A percentile compares a stretch with the other conserved stretches of the same genome.
These are phyloP conservation scores for Podospora comata DNA, from an alignment of 495 filamentous ascomycete species.

Conservation along the genomic window DNA sequence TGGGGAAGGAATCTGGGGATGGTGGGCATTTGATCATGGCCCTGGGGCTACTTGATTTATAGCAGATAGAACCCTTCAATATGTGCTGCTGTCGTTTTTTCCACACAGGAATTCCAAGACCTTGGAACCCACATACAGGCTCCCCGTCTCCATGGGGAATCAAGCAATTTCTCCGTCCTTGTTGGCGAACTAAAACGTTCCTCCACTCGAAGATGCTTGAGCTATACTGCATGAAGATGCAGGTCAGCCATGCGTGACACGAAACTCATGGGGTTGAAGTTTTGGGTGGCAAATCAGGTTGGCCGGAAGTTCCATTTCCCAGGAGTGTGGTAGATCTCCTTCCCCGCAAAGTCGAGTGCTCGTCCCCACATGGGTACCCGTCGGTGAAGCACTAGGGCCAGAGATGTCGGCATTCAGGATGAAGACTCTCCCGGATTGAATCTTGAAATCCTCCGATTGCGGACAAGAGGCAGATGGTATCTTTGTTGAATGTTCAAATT, in stretches of 20 bases:
- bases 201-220: conserved; percentile 18
- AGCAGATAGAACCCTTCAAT: conserved; percentile 8
- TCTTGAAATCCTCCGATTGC: conserved; percentile 1
- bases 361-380: conserved; percentile 13
- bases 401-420: conserved; percentile 20
- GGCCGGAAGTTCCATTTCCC: conserved; percentile 5
- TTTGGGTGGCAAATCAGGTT: conserved; percentile 18
- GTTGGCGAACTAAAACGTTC: conserved; percentile 10
- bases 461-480: not conserved
- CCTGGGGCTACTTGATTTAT: conserved; percentile 21
- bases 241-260: not conserved
- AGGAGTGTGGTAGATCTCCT: conserved; percentile 9
- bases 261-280: not conserved
- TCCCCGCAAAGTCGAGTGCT: conserved; percentile 18
- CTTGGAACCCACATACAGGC: conserved; percentile 10
- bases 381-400: conserved; percentile 6
- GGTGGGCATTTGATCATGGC: conserved; percentile 4
- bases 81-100: not conserved
- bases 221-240: conserved; percentile 9
- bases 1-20: conserved; percentile 18
- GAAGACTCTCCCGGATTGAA: conserved; percentile 20
- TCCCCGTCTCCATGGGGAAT: conserved; percentile 12
- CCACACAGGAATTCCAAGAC: conserved; percentile 12
- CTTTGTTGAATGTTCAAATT: not conserved
- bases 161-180: not conserved